A percentile compares a stretch with the other conserved stretches of the same genome.
Conservation (phyloP, 179 eudicot genomes). For the Beta lomatogona region DNA sequence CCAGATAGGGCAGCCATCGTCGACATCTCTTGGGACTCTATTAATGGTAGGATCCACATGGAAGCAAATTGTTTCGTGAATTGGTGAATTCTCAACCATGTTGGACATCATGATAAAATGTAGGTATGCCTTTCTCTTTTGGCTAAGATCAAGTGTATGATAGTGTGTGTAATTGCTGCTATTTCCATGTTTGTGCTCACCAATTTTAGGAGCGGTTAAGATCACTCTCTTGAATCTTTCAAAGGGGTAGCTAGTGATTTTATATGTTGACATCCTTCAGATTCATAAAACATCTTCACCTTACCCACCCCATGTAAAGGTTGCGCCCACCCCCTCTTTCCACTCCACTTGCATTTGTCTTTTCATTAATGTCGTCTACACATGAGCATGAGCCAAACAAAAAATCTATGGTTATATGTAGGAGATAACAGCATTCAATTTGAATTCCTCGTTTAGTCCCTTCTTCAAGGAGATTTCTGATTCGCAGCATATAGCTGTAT, state of each 20-base stretch:
- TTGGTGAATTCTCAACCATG: background rate
- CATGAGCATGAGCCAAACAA: background rate
- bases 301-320: background rate
- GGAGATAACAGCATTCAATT: background rate
- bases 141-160: no score
- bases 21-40: background rate
- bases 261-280: background rate
- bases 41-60: background rate
- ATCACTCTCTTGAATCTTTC: background rate
- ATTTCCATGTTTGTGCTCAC: background rate
- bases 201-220: background rate
- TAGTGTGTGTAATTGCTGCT: background rate
- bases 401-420: background rate
- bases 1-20: background rate
- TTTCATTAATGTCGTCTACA: background rate
- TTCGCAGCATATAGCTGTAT: no score
- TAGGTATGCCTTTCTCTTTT: background rate
- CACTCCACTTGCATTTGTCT: constrained; percentile 1
- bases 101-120: background rate
- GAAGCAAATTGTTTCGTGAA: background rate
- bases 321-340: background rate
- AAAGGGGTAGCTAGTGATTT: background rate
- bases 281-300: background rate
- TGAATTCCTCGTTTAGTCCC: no score
- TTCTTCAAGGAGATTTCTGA: no score